Conservation (phyloP, 2,329 filamentous ascomycete species). For the Sporothrix variecibatus region DNA sequence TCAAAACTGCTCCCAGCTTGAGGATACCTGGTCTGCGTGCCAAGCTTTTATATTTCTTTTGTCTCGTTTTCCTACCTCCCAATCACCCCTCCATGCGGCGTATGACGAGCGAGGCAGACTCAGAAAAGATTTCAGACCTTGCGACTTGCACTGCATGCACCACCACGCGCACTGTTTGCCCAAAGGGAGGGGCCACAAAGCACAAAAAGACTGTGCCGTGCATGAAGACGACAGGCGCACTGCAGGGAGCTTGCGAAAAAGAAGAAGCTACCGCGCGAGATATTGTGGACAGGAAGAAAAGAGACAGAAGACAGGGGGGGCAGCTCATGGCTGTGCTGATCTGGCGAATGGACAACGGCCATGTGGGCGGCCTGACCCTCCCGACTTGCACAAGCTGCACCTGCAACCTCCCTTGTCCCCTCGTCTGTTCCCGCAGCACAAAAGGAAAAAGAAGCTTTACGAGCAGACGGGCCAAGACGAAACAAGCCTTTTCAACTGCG, state of each 20-base stretch:
- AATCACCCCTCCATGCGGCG: background rate
- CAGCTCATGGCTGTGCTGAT: background rate
- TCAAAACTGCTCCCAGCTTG: background rate
- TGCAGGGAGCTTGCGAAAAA: background rate
- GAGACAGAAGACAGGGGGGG: background rate
- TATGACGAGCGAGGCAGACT: slow-evolving; percentile 6
- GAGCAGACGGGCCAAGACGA: slow-evolving; percentile 5
- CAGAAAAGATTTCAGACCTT: background rate
- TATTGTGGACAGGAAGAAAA: background rate
- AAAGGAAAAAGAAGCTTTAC: slow-evolving; percentile 14
- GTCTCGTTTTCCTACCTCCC: background rate
- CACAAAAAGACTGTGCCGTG: background rate
- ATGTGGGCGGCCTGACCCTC: background rate
- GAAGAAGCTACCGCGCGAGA: background rate
- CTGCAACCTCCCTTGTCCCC: background rate
- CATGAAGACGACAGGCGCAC: background rate
- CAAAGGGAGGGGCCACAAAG: background rate
- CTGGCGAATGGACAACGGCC: slow-evolving; percentile 5
- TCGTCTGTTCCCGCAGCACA: background rate
- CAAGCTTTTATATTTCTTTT: background rate
- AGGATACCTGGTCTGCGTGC: background rate
- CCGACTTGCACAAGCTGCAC: background rate
- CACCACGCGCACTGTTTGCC: background rate
- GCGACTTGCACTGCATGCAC: background rate
- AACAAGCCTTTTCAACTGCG: slow-evolving; percentile 16